A percentile compares a stretch with the other conserved stretches of the same genome.
These are phyloP conservation scores for Lactifluus hygrophoroides DNA, from an alignment of 768 basidiomycete genomes.

Conservation along the genomic window DNA sequence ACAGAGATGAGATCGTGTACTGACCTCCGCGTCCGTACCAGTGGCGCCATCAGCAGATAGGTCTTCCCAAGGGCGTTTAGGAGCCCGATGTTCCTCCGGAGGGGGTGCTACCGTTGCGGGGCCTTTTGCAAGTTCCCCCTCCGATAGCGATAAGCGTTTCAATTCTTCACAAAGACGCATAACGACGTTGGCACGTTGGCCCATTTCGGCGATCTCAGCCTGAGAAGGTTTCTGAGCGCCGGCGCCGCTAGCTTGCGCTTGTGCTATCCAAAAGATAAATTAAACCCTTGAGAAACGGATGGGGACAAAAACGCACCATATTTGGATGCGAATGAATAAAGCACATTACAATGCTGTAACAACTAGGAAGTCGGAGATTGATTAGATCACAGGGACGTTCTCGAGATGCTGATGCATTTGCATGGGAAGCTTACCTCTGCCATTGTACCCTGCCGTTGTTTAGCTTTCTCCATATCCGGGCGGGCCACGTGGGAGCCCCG, in stretches of 20 bases:
- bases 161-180: conserved; percentile 60
- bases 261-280: conserved; percentile 20
- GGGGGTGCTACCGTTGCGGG: conserved; percentile 19
- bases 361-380: conserved; percentile 33
- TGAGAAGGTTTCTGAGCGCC: conserved; percentile 41
- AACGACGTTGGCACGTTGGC: conserved; percentile 53
- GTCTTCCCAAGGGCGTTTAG: conserved; percentile 78
- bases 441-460: conserved; percentile 19
- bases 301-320: conserved; percentile 43
- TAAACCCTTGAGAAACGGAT: background rate
- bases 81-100: conserved; percentile 49
- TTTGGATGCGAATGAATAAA: conserved; percentile 58
- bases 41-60: conserved; percentile 37
- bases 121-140: conserved; percentile 22
- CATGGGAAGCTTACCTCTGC: conserved; percentile 14
- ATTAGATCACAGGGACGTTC: conserved; percentile 7
- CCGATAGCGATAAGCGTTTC: conserved; percentile 32
- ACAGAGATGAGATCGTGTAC: conserved; percentile 5
- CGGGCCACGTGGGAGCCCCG: conserved; percentile 14
- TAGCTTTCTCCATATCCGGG: conserved; percentile 19
- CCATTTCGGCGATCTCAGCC: conserved; percentile 62
- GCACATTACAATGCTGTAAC: conserved; percentile 46
- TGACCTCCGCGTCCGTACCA: conserved; percentile 13
- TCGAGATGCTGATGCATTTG: background rate
- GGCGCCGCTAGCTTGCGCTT: conserved; percentile 36